Base-by-base conservation (phyloP, 495 filamentous ascomycete genomes). In the Talaromyces liani region DNA sequence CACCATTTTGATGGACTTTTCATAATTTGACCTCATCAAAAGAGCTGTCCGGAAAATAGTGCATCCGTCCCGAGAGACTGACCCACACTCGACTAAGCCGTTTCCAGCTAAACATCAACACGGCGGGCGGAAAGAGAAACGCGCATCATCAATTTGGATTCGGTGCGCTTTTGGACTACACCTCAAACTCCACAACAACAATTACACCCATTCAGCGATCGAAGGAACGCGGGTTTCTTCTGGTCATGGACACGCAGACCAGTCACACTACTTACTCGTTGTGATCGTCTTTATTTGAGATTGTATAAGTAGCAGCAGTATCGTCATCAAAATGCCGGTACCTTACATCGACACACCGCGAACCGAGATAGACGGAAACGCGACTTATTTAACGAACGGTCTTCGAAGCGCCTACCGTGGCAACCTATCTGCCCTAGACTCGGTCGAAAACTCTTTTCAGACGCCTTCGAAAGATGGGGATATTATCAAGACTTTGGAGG, bases 381-480 rank as follows among this genome's bases (percentile, higher is more conserved):
- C 83, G 76, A 93, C 90, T 66, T 91, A 85, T 72, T 78, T 93
- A 62, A 87, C 84, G 60, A 84, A 85, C 66, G 81, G 79, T 53
- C 73, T 74, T 65, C 78, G 78, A 66, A 80, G 78, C 70, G 75
- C 68, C 56, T 75, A 74, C 53, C 70, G 77, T 64, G 75, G 73
- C 36, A 73, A 80, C 57, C 74, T 84, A 47, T 84, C 85, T 63
- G 87, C 91, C 63, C 84, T 93, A 62, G 89, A 93, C 69, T 92
- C 91, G 36, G 86, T 88, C 39, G 90, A 92, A 69, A 83, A 90
- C 45, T 94, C 93, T 4, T 95, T 97, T 64, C 84, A 87, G 55
- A 93, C 91, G 2, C 94, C 94, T 4, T 85, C 85, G 8, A 93
- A 92, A 71, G 88, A 90, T 67, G 83, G 82, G 53, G 87, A 92